phyloP scores from a whole-genome alignment of 257 asterid genomes.

The Ballota nigra region DNA sequence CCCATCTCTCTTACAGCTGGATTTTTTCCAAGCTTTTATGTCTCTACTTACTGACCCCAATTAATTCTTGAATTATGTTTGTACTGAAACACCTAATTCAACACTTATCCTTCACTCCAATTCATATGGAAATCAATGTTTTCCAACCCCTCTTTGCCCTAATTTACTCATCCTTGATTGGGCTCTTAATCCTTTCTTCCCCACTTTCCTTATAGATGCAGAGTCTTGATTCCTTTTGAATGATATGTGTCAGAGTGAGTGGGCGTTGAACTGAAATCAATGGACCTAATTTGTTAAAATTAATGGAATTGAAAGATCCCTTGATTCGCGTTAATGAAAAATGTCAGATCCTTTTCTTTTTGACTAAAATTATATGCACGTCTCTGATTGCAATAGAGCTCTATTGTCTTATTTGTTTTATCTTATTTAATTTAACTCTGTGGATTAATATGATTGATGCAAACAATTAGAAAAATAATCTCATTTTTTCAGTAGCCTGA shows the following conservation, averaged over 20 bases:
- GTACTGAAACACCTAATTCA: not conserved
- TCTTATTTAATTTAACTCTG: not conserved
- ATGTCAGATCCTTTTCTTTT: not conserved
- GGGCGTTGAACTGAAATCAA: not conserved
- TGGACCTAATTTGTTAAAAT: not conserved
- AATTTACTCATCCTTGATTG: not conserved
- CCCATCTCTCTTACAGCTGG: conserved; percentile 12
- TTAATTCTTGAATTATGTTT: conserved; percentile 9
- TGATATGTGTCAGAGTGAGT: not conserved
- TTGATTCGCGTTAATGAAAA: conserved; percentile 13
- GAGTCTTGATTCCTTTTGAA: not conserved
- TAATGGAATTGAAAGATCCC: not conserved
- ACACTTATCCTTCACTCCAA: not conserved
- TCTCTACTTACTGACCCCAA: not conserved
- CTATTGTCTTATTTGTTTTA: not conserved
- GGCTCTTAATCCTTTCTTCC: not conserved
- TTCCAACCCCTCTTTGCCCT: not conserved
- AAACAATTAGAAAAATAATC: not conserved
- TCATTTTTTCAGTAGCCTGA: not conserved
- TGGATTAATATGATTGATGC: not conserved
- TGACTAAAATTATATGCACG: not conserved
- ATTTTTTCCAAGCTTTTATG: not conserved
- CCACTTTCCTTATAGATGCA: not conserved
- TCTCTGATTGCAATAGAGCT: not conserved
- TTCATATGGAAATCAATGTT: not conserved